Base-by-base conservation (phyloP, 2,329 filamentous ascomycete species). In the Pseudogymnoascus sp. region DNA sequence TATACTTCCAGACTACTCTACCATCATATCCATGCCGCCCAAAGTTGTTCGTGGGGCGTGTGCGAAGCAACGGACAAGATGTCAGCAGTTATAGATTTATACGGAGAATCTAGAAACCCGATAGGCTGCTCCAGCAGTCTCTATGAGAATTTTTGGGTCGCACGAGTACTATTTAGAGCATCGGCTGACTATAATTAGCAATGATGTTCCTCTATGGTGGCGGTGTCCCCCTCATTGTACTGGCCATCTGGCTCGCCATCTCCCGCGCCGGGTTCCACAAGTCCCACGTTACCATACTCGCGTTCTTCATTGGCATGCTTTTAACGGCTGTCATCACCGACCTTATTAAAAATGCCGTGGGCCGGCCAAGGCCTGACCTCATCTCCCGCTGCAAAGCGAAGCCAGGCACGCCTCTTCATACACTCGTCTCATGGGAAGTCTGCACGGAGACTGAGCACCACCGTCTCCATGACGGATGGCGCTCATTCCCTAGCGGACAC, bases 261-360 rank as follows among this genome's bases (percentile, higher is more conserved):
- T 74, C 82, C 33, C 82, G 83, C 54, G 85, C 89, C 0, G 81
- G 84, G 5, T 74, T 81, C 7, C 89, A 95, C 73, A 95, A 96
- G 72, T 83, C 89, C 63, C 92, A 97, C 75, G 89, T 92, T 65
- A 89, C 91, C 0, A 77, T 96, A 59, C 84, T 99, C 1, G 89
- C 91, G 20, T 86, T 97, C 63, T 77, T 86, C 58, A 90, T 93
- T 69, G 84, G 70, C 65, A 75, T 97, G 25, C 79, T 91, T 67
- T 80, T 96, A 58, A 88, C 90, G 0, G 83, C 85, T 5, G 88
- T 97, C 73, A 78, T 97, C 43, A 97, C 94, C 47, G 92, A 97
- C 72, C 77, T 93, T 28, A 81, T 97, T 71, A 99, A 99, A 75
- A 96, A 87, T 69, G 76, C 86, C 57, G 86, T 84, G 63, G 85